These are phyloP conservation scores for Asterella californica DNA, from an alignment of 225 moss, liverwort and hornwort species.

Conservation along the genomic window DNA sequence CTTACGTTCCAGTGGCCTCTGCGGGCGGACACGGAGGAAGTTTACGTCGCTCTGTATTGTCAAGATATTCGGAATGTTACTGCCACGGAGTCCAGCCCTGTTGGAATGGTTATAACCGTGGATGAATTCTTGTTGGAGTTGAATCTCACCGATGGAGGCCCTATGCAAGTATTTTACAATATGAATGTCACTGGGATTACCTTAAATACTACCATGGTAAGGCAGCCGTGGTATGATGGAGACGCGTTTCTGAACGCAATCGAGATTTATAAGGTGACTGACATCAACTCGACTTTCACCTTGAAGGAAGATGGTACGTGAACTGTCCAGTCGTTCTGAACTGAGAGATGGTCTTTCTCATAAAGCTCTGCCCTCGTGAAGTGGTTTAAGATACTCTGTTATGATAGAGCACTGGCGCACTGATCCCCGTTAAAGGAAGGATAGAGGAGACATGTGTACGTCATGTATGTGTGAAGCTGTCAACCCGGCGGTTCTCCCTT, in stretches of 20 bases:
- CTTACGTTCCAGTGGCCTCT: background rate
- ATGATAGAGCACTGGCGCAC: no score
- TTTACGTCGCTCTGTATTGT: background rate
- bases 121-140: background rate
- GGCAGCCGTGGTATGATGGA: background rate
- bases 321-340: no score
- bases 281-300: constrained; percentile 1
- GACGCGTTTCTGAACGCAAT: constrained; percentile 4
- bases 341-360: no score
- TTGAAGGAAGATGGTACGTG: background rate
- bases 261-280: background rate
- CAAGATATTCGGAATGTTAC: background rate
- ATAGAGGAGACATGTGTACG: no score
- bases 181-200: background rate
- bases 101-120: background rate
- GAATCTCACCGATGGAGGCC: background rate
- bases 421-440: no score
- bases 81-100: background rate
- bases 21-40: no score
- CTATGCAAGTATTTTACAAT: background rate
- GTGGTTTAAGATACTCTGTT: no score
- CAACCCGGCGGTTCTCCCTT: no score
- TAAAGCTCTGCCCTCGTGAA: no score
- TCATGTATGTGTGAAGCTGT: no score
- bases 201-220: background rate